phyloP scores from a whole-genome alignment of 148 eudicot genomes.

The Rhododendron mucronatum region DNA sequence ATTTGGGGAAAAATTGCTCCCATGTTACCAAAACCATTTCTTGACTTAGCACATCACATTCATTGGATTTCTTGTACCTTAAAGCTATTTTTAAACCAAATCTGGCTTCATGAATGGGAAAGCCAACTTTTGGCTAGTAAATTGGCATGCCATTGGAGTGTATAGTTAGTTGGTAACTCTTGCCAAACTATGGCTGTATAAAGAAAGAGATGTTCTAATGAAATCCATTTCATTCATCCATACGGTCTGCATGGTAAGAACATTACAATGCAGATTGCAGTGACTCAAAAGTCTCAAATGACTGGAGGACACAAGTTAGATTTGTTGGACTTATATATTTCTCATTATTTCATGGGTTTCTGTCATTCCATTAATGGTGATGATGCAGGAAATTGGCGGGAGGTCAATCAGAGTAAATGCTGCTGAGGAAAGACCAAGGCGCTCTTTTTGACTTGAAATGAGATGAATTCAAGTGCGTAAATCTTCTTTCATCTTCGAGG shows the following conservation, averaged over 20 bases:
- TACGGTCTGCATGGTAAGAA: not conserved
- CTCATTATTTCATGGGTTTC: not conserved
- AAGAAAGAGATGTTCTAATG: not conserved
- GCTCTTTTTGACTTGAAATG: constrained; percentile 22
- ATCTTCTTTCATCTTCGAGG: not conserved
- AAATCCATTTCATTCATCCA: not conserved
- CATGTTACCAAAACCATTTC: not conserved
- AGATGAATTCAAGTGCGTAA: not conserved
- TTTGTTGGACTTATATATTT: not conserved
- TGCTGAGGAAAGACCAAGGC: constrained; percentile 47
- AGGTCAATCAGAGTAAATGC: constrained; percentile 43
- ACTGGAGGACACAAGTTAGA: not conserved
- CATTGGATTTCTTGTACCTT: not conserved
- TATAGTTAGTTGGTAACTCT: not conserved
- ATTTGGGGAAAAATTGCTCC: not conserved
- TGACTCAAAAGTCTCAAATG: not conserved
- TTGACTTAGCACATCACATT: not conserved
- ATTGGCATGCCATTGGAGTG: not conserved
- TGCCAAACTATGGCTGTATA: not conserved
- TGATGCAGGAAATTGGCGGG: constrained; percentile 44
- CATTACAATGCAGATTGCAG: not conserved
- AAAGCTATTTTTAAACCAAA: not conserved
- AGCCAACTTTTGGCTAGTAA: not conserved
- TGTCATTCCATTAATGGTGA: not conserved
- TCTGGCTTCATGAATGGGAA: not conserved